Evolutionary conservation across 345 rosid genomes (phyloP).

Genomic region (Brassica juncea): DNA sequence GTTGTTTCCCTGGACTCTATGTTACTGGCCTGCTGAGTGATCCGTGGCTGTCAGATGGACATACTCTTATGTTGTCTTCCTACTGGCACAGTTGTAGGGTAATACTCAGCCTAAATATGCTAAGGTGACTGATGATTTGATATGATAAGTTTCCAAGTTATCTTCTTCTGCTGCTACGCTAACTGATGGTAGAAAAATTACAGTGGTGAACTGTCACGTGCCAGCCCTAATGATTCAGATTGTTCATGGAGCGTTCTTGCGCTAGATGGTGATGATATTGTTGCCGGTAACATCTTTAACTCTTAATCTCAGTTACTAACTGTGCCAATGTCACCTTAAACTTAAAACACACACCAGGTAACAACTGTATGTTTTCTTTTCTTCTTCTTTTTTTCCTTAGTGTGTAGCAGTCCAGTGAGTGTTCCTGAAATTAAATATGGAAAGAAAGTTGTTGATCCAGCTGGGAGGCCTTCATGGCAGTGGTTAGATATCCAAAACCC

Average conservation of each 20-base stretch:
- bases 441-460: slow-evolving; percentile 45
- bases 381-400: slow-evolving; percentile 38
- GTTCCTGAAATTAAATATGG: slow-evolving; percentile 80
- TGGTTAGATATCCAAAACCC: slow-evolving; percentile 64
- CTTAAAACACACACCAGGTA: slow-evolving; percentile 11
- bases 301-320: neutral
- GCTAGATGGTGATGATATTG: slow-evolving; percentile 68
- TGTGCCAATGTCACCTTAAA: neutral
- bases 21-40: slow-evolving; percentile 47
- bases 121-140: slow-evolving; percentile 44
- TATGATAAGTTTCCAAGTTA: slow-evolving; percentile 7
- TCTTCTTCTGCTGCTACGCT: slow-evolving; percentile 14
- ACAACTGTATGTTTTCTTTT: neutral
- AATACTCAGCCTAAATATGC: slow-evolving; percentile 63
- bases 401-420: slow-evolving; percentile 80
- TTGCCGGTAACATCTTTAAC: slow-evolving; percentile 64
- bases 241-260: slow-evolving; percentile 71
- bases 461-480: slow-evolving; percentile 52
- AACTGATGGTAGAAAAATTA: slow-evolving; percentile 32
- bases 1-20: slow-evolving; percentile 90
- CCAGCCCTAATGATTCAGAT: slow-evolving; percentile 65
- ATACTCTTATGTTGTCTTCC: slow-evolving; percentile 68
- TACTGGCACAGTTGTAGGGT: slow-evolving; percentile 71
- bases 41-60: slow-evolving; percentile 94
- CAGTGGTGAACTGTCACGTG: slow-evolving; percentile 70